Evolutionary conservation across 1,284 basidiomycete genomes (phyloP).

Genomic region (Moesziomyces antarcticus): DNA sequence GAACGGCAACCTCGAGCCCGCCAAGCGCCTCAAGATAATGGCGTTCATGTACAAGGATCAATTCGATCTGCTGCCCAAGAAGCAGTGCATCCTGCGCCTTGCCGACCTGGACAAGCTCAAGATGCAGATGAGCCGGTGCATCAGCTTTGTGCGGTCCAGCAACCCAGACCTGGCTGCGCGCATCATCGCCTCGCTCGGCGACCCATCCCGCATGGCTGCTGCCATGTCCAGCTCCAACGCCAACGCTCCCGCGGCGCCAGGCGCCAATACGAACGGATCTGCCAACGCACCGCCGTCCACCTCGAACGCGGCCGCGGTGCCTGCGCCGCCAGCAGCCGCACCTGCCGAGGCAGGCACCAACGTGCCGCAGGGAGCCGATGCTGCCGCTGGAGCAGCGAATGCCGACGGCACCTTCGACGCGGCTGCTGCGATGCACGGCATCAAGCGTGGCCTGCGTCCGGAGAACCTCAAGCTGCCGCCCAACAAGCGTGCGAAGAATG

Average conservation of each 20-base stretch:
- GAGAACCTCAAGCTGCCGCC: constrained; percentile 65
- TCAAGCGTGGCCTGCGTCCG: constrained; percentile 61
- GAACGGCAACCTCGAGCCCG: constrained; percentile 60
- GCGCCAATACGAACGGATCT: constrained; percentile 5
- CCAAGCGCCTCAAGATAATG: constrained; percentile 66
- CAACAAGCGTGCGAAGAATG: constrained; percentile 56
- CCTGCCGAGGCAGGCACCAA: constrained; percentile 9
- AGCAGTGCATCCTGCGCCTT: constrained; percentile 58
- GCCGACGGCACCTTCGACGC: constrained; percentile 46
- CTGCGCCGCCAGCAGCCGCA: constrained; percentile 17
- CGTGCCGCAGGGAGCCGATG: constrained; percentile 14
- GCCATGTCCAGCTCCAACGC: constrained; percentile 21
- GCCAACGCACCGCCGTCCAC: constrained; percentile 3
- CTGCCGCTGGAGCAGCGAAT: constrained; percentile 18
- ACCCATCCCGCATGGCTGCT: constrained; percentile 30
- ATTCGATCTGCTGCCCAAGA: constrained; percentile 52
- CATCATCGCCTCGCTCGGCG: constrained; percentile 46
- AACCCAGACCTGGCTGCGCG: constrained; percentile 59
- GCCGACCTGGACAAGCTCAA: constrained; percentile 65
- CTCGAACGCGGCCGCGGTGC: constrained; percentile 1
- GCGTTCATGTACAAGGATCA: constrained; percentile 66
- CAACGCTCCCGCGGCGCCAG: constrained; percentile 7
- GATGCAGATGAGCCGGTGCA: constrained; percentile 65
- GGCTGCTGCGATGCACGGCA: constrained; percentile 46
- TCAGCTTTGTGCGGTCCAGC: constrained; percentile 62